Base-by-base conservation (phyloP, 306 rosid genomes). In the Medicago truncatula region DNA sequence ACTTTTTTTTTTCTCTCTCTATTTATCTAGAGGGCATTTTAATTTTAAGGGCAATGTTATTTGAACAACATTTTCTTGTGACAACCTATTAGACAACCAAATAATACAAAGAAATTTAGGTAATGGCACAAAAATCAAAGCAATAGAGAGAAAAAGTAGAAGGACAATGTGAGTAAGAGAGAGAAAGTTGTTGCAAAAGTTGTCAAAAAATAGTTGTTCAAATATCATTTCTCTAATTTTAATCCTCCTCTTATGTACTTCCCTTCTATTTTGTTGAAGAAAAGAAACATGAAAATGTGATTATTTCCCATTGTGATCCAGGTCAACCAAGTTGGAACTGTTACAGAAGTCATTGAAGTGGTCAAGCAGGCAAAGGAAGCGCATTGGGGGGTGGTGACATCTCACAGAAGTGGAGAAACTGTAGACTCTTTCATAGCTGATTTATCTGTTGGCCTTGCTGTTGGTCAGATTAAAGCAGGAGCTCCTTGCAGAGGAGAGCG, bases 401-500 rank as follows among this genome's bases (percentile, higher is more conserved):
- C 97, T 70, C 97, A 95, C 71, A 89, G 98, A 85, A 81, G 92
- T 82, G 98, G 98, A 50, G 98, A 95, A 89, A 92, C 96, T 52
- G 85, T 85, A 64, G 99, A 92, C 61, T 85, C 97, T 65, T 92
- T 95, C 78, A 88, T 95, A 47, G 96, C 99, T 11, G 99, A 95
- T 81, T 89, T 95, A 64, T 83, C 99, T 23, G 99, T 95, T 57
- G 99, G 99, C 75, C 93, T 95, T 11, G 86, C 96, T 62, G 81
- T 88, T 9, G 92, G 93, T 85, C 97, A 90, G 84, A 87, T 95
- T 77, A 95, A 95, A 85, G 91, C 97, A 74, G 99, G 97, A 56
- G 97, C 97, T 78, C 99, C 99, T 71, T 95, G 97, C 88, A 86
- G 99, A 85, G 97, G 97, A 80, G 99, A 95, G 88, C 89, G 97